Base-by-base conservation (phyloP, 2,329 filamentous ascomycete genomes). In the Aotearoamyces nothofagi region DNA sequence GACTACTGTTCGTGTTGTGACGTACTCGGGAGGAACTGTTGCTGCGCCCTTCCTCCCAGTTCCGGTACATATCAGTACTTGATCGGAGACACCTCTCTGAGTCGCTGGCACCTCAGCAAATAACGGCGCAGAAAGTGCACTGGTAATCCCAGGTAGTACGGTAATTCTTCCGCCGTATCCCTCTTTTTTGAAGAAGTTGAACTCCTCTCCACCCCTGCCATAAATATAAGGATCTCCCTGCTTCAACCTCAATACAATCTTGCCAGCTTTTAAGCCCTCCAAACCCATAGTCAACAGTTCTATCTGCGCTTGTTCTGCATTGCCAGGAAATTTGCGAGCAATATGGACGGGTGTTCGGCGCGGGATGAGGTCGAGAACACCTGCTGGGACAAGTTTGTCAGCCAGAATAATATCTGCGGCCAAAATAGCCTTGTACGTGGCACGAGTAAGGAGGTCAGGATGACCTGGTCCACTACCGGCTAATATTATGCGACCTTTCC, bases 201-300 rank as follows among this genome's bases (percentile, higher is more conserved):
- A 81, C 52, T 98, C 90, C 51, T 98, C 90, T 17, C 83, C 90
- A 32, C 90, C 90, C 22, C 90, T 75, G 22, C 90, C 90, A 53
- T 96, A 98, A 22, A 98, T 70, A 54, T 92, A 98, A 0, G 90
- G 90, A 46, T 98, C 90, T 25, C 90, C 90, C 51, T 98, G 90
- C 57, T 98, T 98, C 24, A 98, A 62, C 3, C 90, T 69, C 17
- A 98, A 63, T 0, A 98, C 90, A 1, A 71, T 79, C 49, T 80
- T 73, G 9, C 90, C 90, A 12, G 63, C 57, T 26, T 62, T 56
- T 12, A 79, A 43, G 2, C 73, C 83, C 3, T 69, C 68, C 2
- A 93, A 61, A 0, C 83, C 90, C 42, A 82, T 66, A 30, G 74
- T 65, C 3, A 92, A 67, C 4, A 98, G 71, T 53, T 98, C 90